A percentile compares a stretch with the other conserved stretches of the same genome.
Evolutionary conservation across 768 basidiomycete species (phyloP).

Genomic region (Mycena galopus): DNA sequence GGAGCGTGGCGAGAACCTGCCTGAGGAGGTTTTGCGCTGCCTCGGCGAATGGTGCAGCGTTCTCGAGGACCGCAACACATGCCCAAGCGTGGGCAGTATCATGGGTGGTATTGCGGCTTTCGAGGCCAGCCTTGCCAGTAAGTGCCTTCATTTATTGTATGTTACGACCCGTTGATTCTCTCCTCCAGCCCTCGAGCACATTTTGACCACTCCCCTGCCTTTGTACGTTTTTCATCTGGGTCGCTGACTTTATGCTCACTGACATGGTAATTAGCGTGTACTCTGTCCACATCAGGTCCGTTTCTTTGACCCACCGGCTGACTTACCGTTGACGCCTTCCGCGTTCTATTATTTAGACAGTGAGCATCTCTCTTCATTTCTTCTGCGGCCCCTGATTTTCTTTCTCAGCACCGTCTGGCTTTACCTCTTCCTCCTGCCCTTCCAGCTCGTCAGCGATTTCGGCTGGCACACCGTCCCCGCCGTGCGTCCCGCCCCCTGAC

Average conservation of each 20-base stretch:
- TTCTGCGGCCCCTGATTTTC: neutral
- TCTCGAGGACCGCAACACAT: conserved; percentile 70
- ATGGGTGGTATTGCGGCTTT: conserved; percentile 62
- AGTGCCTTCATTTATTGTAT: conserved; percentile 24
- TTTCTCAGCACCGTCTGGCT: conserved; percentile 70
- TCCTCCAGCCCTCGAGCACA: conserved; percentile 64
- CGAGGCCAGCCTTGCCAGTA: conserved; percentile 67
- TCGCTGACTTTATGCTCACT: conserved; percentile 10
- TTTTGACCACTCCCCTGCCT: conserved; percentile 74
- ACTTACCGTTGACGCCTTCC: conserved; percentile 8
- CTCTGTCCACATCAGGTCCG: conserved; percentile 71
- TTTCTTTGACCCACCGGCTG: neutral
- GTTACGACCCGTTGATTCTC: neutral
- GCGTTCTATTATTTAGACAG: conserved; percentile 42
- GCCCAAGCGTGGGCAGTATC: conserved; percentile 58
- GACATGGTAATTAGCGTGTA: conserved; percentile 60
- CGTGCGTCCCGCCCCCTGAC: conserved; percentile 37
- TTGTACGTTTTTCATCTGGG: conserved; percentile 58
- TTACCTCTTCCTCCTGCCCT: conserved; percentile 83
- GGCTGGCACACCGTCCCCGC: conserved; percentile 77
- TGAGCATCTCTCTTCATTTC: conserved; percentile 36
- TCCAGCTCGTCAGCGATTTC: conserved; percentile 76
- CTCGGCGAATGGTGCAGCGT: conserved; percentile 71
- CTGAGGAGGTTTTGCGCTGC: conserved; percentile 66
- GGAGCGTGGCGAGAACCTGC: conserved; percentile 65